Percentiles rank a stretch among this genome's conserved stretches.
These are phyloP conservation scores for Annulohypoxylon bovei DNA, from an alignment of 495 filamentous ascomycete species.

Conservation along the genomic window DNA sequence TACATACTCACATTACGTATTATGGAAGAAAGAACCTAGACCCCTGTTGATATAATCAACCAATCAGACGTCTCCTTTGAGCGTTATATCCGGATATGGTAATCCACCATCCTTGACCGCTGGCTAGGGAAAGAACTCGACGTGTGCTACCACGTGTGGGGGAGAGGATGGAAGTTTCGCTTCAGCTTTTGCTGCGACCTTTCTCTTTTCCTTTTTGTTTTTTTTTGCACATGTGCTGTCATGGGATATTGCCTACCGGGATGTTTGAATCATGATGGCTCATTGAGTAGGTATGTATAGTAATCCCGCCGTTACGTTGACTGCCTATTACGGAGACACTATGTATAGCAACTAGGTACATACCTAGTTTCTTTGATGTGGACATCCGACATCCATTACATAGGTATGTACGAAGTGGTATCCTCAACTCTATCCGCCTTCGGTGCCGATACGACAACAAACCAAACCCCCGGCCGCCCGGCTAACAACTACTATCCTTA, in stretches of 20 bases:
- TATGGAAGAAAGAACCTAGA: slow-evolving; percentile 15
- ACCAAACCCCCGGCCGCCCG: slow-evolving; percentile 11
- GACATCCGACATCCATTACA: background rate
- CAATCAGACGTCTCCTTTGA: slow-evolving; percentile 12
- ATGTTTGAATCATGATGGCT: background rate
- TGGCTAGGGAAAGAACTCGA: background rate
- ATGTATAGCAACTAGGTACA: background rate
- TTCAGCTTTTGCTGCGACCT: slow-evolving; percentile 5
- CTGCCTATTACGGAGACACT: slow-evolving; percentile 10
- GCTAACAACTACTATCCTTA: slow-evolving; percentile 13
- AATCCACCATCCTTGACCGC: slow-evolving; percentile 25
- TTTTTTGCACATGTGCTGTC: slow-evolving; percentile 6
- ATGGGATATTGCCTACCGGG: slow-evolving; percentile 10
- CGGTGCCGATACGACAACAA: slow-evolving; percentile 22
- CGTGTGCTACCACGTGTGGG: slow-evolving; percentile 32
- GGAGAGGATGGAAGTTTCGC: background rate
- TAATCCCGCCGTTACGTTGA: slow-evolving; percentile 12
- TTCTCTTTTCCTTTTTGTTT: background rate
- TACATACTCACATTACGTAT: slow-evolving; percentile 19
- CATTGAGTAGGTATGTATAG: slow-evolving; percentile 5
- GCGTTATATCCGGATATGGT: slow-evolving; percentile 32
- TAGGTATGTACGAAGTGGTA: too few relatives aligned
- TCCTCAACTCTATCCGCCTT: background rate
- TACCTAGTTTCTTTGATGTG: background rate
- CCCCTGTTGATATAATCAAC: slow-evolving; percentile 8